Base-by-base conservation (phyloP, 2,329 filamentous ascomycete genomes). In the Pseudogymnoascus sp. region DNA sequence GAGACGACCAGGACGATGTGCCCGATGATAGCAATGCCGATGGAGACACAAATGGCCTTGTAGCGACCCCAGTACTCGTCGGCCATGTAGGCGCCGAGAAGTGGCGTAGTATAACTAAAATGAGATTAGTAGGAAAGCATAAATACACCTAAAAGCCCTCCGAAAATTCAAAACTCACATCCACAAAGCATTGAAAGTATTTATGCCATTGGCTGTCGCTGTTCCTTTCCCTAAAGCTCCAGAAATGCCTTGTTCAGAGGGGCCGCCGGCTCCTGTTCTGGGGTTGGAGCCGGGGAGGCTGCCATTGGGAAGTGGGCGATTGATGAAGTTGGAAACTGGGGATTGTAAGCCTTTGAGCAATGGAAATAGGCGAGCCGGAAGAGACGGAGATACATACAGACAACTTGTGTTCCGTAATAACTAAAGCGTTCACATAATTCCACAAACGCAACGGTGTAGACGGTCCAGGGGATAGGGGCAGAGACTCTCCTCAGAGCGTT, bases 401-500 rank as follows among this genome's bases (percentile, higher is more conserved):
- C 78, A 61, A 82, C 80, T 14, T 81, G 83, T 7, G 82, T 84
- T 40, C 86, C 86, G 69, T 87, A 87, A 76, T 85, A 88, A 4
- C 82, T 82, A 70, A 86, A 87, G 16, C 84, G 80, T 72, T 87
- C 85, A 73, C 82, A 86, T 56, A 87, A 72, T 73, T 88, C 85
- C 53, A 87, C 80, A 68, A 87, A 84, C 1, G 82, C 84, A 62
- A 88, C 78, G 5, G 81, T 85, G 60, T 71, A 73, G 14, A 68
- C 69, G 7, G 38, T 62, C 66, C 63, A 70, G 40, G 69, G 68
- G 29, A 73, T 70, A n/a, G 26, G 26, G 21, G 59, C 64, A 10
- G 64, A 50, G 19, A 65, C 40, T 62, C 63, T 64, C 31, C 44
- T 62, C 44, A 64, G 47, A 26, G 63, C 42, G 19, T 60, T 7